A percentile compares a stretch with the other conserved stretches of the same genome.
These are phyloP conservation scores for Cryptococcus sp. DNA, from an alignment of 1,284 basidiomycete genomes.

Conservation along the genomic window DNA sequence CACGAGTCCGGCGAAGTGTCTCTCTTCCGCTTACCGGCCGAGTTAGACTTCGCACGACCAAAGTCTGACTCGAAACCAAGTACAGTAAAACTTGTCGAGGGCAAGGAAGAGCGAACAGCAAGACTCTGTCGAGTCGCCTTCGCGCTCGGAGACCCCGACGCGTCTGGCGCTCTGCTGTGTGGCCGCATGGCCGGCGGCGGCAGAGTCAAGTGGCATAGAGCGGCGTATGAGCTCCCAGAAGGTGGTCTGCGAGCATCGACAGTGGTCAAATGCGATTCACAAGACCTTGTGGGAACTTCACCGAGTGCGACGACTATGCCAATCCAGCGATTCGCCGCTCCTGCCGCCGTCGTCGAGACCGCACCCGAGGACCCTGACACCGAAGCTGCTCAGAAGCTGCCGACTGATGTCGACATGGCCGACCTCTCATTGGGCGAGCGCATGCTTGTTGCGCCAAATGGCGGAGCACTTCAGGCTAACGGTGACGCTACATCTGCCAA, in stretches of 20 bases:
- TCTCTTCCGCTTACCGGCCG: constrained; percentile 63
- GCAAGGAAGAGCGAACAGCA: constrained; percentile 42
- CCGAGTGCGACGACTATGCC: constrained; percentile 37
- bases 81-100: constrained; percentile 44
- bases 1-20: constrained; percentile 68
- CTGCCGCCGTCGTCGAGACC: constrained; percentile 33
- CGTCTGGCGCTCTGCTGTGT: constrained; percentile 60
- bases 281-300: constrained; percentile 50
- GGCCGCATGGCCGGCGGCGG: constrained; percentile 66
- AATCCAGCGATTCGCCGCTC: constrained; percentile 48
- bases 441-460: constrained; percentile 68
- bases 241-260: constrained; percentile 47
- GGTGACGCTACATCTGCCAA: constrained; percentile 25
- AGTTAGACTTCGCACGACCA: constrained; percentile 53
- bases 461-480: constrained; percentile 40
- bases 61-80: constrained; percentile 43
- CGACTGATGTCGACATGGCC: constrained; percentile 76
- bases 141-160: constrained; percentile 55
- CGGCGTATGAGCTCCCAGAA: constrained; percentile 63
- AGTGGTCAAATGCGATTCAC: constrained; percentile 56
- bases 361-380: constrained; percentile 39
- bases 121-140: constrained; percentile 38
- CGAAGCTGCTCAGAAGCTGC: constrained; percentile 52
- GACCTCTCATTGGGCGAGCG: constrained; percentile 88
- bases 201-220: constrained; percentile 66